A percentile compares a stretch with the other conserved stretches of the same genome.
Conservation (phyloP, 345 rosid genomes). For the Lepidium didymum region DNA sequence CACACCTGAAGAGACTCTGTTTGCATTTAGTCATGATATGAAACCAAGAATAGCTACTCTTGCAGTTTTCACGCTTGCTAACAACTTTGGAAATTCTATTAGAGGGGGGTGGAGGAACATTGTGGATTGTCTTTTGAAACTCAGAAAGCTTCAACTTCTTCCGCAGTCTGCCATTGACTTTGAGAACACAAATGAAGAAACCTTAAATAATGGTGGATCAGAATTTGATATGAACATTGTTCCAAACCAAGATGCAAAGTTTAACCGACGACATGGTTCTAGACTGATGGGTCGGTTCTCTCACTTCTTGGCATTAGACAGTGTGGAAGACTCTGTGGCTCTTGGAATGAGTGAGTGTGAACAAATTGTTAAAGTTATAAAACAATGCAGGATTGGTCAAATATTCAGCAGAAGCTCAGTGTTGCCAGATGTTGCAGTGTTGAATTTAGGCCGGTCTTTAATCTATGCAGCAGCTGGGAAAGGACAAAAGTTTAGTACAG, state of each 20-base stretch:
- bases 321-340: constrained; percentile 62
- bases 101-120: constrained; percentile 93
- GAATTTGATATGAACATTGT: constrained; percentile 34
- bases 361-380: constrained; percentile 75
- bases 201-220: constrained; percentile 30
- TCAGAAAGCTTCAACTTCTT: constrained; percentile 78
- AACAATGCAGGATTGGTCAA: constrained; percentile 68
- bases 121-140: constrained; percentile 77
- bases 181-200: constrained; percentile 29
- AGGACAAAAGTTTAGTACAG: constrained; percentile 90
- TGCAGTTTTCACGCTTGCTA: constrained; percentile 78
- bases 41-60: constrained; percentile 92
- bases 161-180: constrained; percentile 69
- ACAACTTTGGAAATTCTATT: constrained; percentile 67
- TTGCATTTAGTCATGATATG: constrained; percentile 71
- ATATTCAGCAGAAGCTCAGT: constrained; percentile 56
- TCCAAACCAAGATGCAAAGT: constrained; percentile 38
- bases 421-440: constrained; percentile 48
- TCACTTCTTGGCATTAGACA: constrained; percentile 67
- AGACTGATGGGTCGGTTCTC: constrained; percentile 55
- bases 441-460: constrained; percentile 65
- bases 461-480: constrained; percentile 91
- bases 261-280: constrained; percentile 28
- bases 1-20: constrained; percentile 76
- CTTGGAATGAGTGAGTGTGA: constrained; percentile 87